Conservation (phyloP, 805 yeast genomes). For the Starmerella sp. region DNA sequence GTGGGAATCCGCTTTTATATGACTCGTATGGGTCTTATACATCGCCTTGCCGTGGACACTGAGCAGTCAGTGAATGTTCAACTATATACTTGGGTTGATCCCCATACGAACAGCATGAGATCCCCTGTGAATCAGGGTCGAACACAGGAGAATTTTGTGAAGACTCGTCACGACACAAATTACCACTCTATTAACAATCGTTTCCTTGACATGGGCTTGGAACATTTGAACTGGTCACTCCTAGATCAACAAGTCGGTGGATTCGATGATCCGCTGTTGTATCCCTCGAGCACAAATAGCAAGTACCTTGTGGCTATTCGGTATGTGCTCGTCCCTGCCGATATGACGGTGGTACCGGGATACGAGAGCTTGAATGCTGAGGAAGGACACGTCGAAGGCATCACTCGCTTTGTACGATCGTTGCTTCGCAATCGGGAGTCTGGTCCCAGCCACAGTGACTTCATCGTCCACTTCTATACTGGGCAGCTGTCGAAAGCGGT, state of each 20-base stretch:
- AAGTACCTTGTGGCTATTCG: conserved; percentile 54
- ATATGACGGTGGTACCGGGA: conserved; percentile 35
- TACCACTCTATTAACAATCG: conserved; percentile 50
- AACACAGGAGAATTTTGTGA: conserved; percentile 29
- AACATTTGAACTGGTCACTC: conserved; percentile 67
- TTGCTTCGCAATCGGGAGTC: conserved; percentile 17
- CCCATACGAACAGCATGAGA: conserved; percentile 8
- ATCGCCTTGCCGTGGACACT: conserved; percentile 63
- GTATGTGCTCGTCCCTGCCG: conserved; percentile 74
- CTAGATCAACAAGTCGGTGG: conserved; percentile 90
- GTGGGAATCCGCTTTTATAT: conserved; percentile 59
- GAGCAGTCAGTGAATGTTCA: conserved; percentile 70
- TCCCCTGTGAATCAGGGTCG: conserved; percentile 6
- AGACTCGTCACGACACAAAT: conserved; percentile 65
- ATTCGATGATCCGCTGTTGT: conserved; percentile 52
- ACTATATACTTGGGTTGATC: conserved; percentile 37
- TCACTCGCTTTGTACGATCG: conserved; percentile 27
- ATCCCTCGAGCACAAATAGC: conserved; percentile 37
- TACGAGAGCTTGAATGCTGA: conserved; percentile 63
- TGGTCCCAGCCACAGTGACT: conserved; percentile 13
- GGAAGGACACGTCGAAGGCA: conserved; percentile 86
- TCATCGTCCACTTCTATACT: conserved; percentile 56
- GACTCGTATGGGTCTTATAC: conserved; percentile 73
- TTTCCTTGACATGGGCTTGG: conserved; percentile 36
- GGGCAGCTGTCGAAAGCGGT: conserved; percentile 67